Conservation (phyloP, 2,329 filamentous ascomycete species). For the Monosporascus sp. region DNA sequence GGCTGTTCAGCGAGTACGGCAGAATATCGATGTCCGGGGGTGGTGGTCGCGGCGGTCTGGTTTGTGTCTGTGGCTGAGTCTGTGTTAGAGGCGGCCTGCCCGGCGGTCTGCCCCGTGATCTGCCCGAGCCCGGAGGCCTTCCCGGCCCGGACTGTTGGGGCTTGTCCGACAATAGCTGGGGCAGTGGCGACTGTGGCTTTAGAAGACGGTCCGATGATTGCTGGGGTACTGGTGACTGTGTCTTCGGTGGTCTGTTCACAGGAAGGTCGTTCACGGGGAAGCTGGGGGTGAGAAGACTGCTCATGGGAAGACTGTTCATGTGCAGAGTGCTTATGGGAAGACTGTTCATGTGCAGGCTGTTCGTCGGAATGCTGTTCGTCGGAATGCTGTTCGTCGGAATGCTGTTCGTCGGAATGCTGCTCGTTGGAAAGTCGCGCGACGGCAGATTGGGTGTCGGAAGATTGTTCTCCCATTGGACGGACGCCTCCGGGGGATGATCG, state of each 20-base stretch:
- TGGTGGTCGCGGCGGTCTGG: no score
- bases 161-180: neutral
- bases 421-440: neutral
- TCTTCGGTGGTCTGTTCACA: no score
- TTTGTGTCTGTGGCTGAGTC: neutral
- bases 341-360: no score
- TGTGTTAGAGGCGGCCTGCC: neutral
- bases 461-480: neutral
- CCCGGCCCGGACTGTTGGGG: neutral
- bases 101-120: neutral
- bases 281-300: no score
- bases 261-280: no score
- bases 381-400: no score
- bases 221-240: neutral
- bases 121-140: neutral
- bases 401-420: neutral
- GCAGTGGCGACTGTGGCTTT: neutral
- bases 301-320: no score
- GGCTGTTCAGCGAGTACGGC: neutral
- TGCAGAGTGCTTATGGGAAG: no score
- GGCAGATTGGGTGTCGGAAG: neutral
- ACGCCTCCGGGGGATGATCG: neutral
- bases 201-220: neutral
- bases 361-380: no score
- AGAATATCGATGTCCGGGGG: constrained; percentile 1